phyloP scores from a whole-genome alignment of 805 yeast genomes.

The Yarrowia keelungensis region DNA sequence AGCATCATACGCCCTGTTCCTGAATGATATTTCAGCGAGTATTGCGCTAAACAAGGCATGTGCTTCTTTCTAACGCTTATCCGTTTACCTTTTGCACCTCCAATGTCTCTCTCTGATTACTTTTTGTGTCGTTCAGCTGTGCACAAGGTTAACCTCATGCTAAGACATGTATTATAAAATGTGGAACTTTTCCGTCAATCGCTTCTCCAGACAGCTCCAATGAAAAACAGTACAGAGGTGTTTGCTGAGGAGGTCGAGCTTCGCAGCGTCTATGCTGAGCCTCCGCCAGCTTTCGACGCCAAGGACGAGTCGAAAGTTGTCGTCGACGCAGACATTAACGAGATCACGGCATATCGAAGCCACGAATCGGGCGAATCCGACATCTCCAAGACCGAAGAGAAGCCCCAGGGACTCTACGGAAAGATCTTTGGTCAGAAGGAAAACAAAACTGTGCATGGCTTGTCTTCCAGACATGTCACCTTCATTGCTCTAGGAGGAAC shows the following conservation, averaged over 20 bases:
- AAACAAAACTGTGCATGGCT: slow-evolving; percentile 4
- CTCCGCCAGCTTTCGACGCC: slow-evolving; percentile 1
- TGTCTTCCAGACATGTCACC: slow-evolving; percentile 67
- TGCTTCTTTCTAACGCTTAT: neutral
- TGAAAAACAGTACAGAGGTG: slow-evolving; percentile 14
- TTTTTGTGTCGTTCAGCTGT: neutral
- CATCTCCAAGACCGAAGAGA: slow-evolving; percentile 16
- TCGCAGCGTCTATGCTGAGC: neutral
- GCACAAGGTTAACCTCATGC: slow-evolving; percentile 8
- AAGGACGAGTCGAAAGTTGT: neutral
- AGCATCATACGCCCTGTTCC: neutral
- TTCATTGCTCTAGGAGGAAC: slow-evolving; percentile 80
- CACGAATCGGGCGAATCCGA: slow-evolving; percentile 24
- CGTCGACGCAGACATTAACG: slow-evolving; percentile 4
- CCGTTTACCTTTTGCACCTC: neutral
- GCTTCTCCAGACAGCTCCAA: neutral
- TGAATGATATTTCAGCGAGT: neutral
- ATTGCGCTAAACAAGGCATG: neutral
- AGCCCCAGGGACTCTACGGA: slow-evolving; percentile 6
- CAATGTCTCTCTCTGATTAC: neutral
- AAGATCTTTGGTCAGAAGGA: slow-evolving; percentile 27
- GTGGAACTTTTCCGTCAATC: slow-evolving; percentile 5
- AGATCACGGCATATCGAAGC: slow-evolving; percentile 4
- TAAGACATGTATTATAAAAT: slow-evolving; percentile 1
- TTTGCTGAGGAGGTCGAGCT: slow-evolving; percentile 4